Evolutionary conservation across 1,284 basidiomycete species (phyloP).

Genomic region (Ustanciosporium gigantosporum): DNA sequence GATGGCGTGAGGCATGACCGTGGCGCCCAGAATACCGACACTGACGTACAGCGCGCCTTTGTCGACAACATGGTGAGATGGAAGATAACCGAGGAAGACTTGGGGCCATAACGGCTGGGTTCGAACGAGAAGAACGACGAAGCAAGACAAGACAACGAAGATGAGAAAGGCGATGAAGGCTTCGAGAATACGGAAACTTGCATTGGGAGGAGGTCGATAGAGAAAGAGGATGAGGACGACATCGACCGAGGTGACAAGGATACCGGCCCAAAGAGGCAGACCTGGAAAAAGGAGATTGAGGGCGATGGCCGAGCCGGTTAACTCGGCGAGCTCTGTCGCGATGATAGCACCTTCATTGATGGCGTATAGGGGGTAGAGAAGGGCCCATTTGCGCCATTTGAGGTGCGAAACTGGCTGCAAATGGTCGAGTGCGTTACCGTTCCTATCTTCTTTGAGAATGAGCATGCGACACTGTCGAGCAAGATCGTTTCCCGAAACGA

Average conservation of each 20-base stretch:
- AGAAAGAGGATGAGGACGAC: slow-evolving; percentile 72
- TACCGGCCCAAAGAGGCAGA: slow-evolving; percentile 63
- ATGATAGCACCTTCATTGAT: slow-evolving; percentile 77
- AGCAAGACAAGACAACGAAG: slow-evolving; percentile 67
- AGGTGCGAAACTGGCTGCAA: slow-evolving; percentile 73
- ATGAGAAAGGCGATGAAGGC: slow-evolving; percentile 69
- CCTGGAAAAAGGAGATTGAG: slow-evolving; percentile 78
- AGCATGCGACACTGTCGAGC: slow-evolving; percentile 45
- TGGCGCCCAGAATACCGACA: slow-evolving; percentile 66
- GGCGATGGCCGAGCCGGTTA: slow-evolving; percentile 79
- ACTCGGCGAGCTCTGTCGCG: slow-evolving; percentile 66
- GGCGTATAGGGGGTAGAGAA: slow-evolving; percentile 64
- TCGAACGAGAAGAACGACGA: slow-evolving; percentile 77
- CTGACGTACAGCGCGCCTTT: slow-evolving; percentile 75
- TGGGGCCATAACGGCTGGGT: slow-evolving; percentile 75
- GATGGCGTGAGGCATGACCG: slow-evolving; percentile 83
- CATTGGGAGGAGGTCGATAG: slow-evolving; percentile 60
- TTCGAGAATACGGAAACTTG: slow-evolving; percentile 67
- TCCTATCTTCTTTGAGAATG: slow-evolving; percentile 37
- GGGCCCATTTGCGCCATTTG: slow-evolving; percentile 66
- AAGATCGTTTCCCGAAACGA: slow-evolving; percentile 63
- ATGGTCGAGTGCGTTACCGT: slow-evolving; percentile 64
- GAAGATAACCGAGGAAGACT: slow-evolving; percentile 84
- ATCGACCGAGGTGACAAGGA: slow-evolving; percentile 80
- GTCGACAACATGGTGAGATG: slow-evolving; percentile 69